Evolutionary conservation across 768 basidiomycete genomes (phyloP), one percentile per base, ranked within the genome.

Genomic region (Serpula lacrymans): DNA sequence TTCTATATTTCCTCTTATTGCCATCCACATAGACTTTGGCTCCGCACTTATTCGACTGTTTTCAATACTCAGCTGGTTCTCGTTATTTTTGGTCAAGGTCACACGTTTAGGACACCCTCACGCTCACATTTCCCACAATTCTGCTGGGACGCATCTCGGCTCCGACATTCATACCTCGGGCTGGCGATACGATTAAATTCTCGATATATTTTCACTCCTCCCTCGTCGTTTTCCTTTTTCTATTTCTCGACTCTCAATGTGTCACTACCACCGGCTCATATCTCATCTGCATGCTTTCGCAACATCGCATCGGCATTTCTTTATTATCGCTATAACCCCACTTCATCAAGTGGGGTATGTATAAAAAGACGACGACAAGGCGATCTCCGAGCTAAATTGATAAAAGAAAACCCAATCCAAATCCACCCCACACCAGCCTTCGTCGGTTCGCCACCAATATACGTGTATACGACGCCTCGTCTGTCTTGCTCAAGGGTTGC

Each of bases 121-220:
- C 54, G 41, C 50, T 46, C 39, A 43, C 35, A 27, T 30, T 5
- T 16, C 32, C 50, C 52, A 48, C 54, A 50, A 50, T 52, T 52
- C 50, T 48, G 60, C 58, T 56, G 60, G 65, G 64, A 37, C 21
- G 50, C 49, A 41, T 47, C 47, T 56, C 51, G 52, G 55, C 61
- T 49, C 57, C 62, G 64, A 64, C 67, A 72, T 72, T 72, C 67
- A 70, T 73, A 62, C 65, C 64, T 69, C 69, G 59, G 60, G 65
- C 55, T 62, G 55, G 51, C 48, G 50, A 60, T 41, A n/a, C 30
- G 28, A 32, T 36, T 41, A 35, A 37, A 20, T 33, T 20, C 37
- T 52, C 43, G 45, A 31, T 38, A 29, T 42, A 43, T 45, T 35
- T 48, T 41, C n/a, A n/a, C n/a, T n/a, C n/a, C 43, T 32, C 21